Conservation (phyloP, 1,139 yeast genomes). For the Taphrina communis region DNA sequence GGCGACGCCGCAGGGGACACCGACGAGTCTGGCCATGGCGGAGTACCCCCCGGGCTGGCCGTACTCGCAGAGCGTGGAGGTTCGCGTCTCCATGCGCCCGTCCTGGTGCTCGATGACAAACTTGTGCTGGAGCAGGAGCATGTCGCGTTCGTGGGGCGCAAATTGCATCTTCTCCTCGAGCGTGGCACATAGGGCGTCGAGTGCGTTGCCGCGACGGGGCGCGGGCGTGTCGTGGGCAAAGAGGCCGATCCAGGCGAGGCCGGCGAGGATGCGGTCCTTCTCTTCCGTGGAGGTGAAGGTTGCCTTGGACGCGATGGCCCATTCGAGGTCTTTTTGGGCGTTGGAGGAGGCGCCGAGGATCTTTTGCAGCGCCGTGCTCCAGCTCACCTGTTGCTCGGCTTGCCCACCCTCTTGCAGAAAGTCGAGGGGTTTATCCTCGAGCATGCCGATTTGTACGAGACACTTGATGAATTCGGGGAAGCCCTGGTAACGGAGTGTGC, state of each 20-base stretch:
- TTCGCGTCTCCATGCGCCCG: conserved; percentile 86
- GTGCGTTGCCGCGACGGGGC: conserved; percentile 90
- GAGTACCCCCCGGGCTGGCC: conserved; percentile 95
- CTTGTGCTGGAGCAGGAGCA: conserved; percentile 95
- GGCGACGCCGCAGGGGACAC: conserved; percentile 98
- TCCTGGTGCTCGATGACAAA: conserved; percentile 97
- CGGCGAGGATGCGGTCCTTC: conserved; percentile 82
- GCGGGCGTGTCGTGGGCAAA: conserved; percentile 69
- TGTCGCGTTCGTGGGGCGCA: conserved; percentile 92
- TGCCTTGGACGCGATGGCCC: conserved; percentile 77
- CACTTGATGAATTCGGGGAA: conserved; percentile 98
- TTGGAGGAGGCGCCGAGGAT: conserved; percentile 76
- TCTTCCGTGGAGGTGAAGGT: conserved; percentile 80
- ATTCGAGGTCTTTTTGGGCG: conserved; percentile 72
- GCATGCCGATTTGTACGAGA: conserved; percentile 89
- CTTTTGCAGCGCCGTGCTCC: conserved; percentile 86
- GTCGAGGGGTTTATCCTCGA: conserved; percentile 73
- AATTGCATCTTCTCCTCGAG: conserved; percentile 95
- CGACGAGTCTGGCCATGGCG: conserved; percentile 97
- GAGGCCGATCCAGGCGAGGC: conserved; percentile 92
- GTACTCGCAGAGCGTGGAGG: conserved; percentile 92
- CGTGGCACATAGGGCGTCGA: conserved; percentile 95
- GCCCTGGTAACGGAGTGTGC: conserved; percentile 96
- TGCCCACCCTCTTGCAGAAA: conserved; percentile 60
- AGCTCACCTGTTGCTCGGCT: conserved; percentile 51